These are phyloP conservation scores for Monascus purpureus DNA, from an alignment of 495 filamentous ascomycete species.

Conservation along the genomic window DNA sequence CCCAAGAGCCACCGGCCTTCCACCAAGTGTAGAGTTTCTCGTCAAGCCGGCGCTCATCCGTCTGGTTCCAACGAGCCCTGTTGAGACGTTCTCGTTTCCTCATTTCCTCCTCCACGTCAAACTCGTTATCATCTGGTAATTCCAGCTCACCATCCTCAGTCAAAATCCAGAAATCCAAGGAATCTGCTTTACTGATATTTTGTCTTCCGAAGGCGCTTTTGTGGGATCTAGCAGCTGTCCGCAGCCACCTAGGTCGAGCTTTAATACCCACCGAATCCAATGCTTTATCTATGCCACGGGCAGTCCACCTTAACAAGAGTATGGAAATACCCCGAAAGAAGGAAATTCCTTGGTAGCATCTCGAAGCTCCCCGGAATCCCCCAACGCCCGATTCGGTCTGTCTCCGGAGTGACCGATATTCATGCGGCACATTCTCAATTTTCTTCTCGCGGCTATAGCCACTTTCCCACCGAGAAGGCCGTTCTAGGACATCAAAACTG, in stretches of 20 bases:
- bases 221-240: slow-evolving; percentile 16
- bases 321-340: slow-evolving; percentile 60
- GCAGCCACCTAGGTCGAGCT: slow-evolving; percentile 48
- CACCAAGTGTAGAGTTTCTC: slow-evolving; percentile 68
- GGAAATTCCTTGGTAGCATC: slow-evolving; percentile 59
- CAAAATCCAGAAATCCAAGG: slow-evolving; percentile 47
- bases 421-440: slow-evolving; percentile 34
- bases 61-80: slow-evolving; percentile 14
- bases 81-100: slow-evolving; percentile 37
- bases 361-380: slow-evolving; percentile 52
- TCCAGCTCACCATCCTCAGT: slow-evolving; percentile 40
- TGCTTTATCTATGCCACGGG: slow-evolving; percentile 35
- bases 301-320: slow-evolving; percentile 46
- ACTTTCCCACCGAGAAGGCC: slow-evolving; percentile 26
- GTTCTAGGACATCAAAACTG: slow-evolving; percentile 22
- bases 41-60: slow-evolving; percentile 54
- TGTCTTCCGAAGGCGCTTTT: slow-evolving; percentile 7
- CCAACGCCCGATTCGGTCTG: slow-evolving; percentile 50
- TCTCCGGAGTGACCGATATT: slow-evolving; percentile 19
- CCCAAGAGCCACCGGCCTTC: slow-evolving; percentile 68
- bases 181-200: slow-evolving; percentile 9
- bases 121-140: slow-evolving; percentile 41
- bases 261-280: slow-evolving; percentile 48
- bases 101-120: slow-evolving; percentile 69
- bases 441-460: slow-evolving; percentile 61